These are phyloP conservation scores for Tuber brumale DNA, from an alignment of 495 filamentous ascomycete species.

Conservation along the genomic window DNA sequence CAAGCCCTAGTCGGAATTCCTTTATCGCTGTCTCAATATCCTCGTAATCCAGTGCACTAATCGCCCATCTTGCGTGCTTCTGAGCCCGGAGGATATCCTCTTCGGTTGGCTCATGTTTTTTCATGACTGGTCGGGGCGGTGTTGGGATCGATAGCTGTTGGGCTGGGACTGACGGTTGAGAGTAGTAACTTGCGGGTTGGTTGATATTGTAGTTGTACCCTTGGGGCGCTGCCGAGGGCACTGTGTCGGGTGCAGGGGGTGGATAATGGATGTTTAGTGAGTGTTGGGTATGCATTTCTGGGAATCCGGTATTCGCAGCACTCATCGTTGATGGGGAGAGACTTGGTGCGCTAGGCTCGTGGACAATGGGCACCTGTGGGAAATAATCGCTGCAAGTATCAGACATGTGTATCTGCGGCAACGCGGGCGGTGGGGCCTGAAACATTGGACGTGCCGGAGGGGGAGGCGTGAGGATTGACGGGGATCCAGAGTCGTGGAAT, in stretches of 20 bases:
- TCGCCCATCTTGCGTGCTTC: conserved; percentile 95
- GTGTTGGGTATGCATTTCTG: conserved; percentile 16
- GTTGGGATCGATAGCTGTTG: conserved; percentile 29
- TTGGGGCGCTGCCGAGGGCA: conserved; percentile 26
- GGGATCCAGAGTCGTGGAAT: not conserved
- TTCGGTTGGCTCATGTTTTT: conserved; percentile 36
- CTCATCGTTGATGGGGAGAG: conserved; percentile 22
- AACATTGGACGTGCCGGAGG: conserved; percentile 5
- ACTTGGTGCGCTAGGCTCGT: conserved; percentile 26
- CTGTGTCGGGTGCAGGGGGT: conserved; percentile 12
- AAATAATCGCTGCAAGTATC: conserved; percentile 48
- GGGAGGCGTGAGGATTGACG: conserved; percentile 2
- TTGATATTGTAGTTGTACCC: conserved; percentile 26
- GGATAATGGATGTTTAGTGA: conserved; percentile 12
- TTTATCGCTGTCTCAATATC: conserved; percentile 85
- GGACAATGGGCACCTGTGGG: conserved; percentile 45
- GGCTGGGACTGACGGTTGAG: conserved; percentile 33
- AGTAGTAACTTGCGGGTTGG: conserved; percentile 14
- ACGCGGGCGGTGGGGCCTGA: conserved; percentile 45
- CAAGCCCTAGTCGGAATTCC: conserved; percentile 70
- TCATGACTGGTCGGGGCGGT: conserved; percentile 20
- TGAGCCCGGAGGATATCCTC: conserved; percentile 81
- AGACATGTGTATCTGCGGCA: conserved; percentile 45
- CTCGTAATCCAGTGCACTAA: conserved; percentile 94
- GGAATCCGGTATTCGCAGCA: conserved; percentile 10